phyloP scores from a whole-genome alignment of 495 filamentous ascomycete genomes.

The Penicillium arizonense region DNA sequence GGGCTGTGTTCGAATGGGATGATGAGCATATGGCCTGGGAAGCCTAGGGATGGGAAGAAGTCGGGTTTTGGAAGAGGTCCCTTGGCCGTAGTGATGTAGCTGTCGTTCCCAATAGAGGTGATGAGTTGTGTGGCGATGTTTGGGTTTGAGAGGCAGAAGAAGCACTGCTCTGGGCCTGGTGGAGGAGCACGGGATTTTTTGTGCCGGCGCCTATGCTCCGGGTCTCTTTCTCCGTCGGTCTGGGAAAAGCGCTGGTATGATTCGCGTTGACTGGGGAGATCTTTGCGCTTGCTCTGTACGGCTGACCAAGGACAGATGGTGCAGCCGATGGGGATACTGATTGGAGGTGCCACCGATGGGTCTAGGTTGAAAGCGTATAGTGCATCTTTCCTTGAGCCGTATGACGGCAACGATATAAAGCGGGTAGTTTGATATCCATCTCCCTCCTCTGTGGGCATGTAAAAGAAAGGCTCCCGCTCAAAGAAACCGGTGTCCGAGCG shows the following conservation, averaged over 20 bases:
- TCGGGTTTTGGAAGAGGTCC: slow-evolving; percentile 72
- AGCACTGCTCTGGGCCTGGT: slow-evolving; percentile 76
- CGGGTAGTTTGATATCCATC: slow-evolving; percentile 65
- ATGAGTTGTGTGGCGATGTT: slow-evolving; percentile 83
- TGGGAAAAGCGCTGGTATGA: slow-evolving; percentile 60
- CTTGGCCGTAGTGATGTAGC: slow-evolving; percentile 89
- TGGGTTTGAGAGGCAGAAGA: slow-evolving; percentile 90
- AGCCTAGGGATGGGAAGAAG: slow-evolving; percentile 68
- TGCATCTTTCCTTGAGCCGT: slow-evolving; percentile 73
- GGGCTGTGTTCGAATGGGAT: slow-evolving; percentile 79
- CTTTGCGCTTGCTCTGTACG: slow-evolving; percentile 57
- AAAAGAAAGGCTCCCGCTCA: slow-evolving; percentile 92
- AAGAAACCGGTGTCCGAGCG: slow-evolving; percentile 67
- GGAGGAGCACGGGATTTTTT: slow-evolving; percentile 57
- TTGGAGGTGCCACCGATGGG: slow-evolving; percentile 54
- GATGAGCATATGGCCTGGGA: slow-evolving; percentile 86
- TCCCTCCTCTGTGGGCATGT: slow-evolving; percentile 54
- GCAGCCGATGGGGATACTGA: slow-evolving; percentile 60
- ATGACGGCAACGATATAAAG: slow-evolving; percentile 83
- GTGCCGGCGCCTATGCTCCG: slow-evolving; percentile 31
- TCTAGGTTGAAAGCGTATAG: slow-evolving; percentile 86
- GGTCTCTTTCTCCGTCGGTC: slow-evolving; percentile 26
- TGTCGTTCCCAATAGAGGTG: slow-evolving; percentile 76
- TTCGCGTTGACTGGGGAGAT: slow-evolving; percentile 48
- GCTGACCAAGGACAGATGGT: slow-evolving; percentile 68